Base-by-base conservation (phyloP, 2,329 filamentous ascomycete genomes). In the Aureobasidium vineae region DNA sequence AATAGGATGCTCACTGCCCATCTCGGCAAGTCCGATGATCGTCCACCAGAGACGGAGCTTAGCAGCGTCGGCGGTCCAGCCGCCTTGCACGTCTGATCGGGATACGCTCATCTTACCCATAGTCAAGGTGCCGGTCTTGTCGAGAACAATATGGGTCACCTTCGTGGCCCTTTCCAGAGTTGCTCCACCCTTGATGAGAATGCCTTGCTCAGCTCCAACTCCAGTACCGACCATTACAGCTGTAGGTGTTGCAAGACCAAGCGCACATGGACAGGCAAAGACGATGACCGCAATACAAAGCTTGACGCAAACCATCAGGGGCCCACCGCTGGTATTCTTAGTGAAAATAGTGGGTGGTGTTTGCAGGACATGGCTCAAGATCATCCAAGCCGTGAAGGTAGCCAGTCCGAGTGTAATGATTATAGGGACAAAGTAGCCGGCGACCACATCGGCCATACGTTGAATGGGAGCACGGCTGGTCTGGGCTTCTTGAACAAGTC, bases 171-270 rank as follows among this genome's bases (percentile, higher is more conserved):
- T 92, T 80, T 99, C 94, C 3, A 99, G 82, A 36, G 93, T 92
- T 47, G 91, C 93, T 66, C 95, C 95, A 65, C 95, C 94, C 79
- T 99, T 99, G 76, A 98, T 92, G n/a, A 99, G 82, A 71, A 99
- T 99, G 28, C 95, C 95, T 72, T 97, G 90, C 77, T 97, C 91
- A 2, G 95, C 95, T 60, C 95, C 95, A 38, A 97, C 88, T 67
- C 95, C 95, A n/a, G 95, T 98, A 50, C 95, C 95, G 36, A 99
- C 95, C 95, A 99, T 98, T 75, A 99, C 93, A 2, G 95, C 95
- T 0, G 95, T 99, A 2, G 95, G 95, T 1, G 95, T 98, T 28
- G 92, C 93, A 21, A 99, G 84, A 66, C 95, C 95, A n/a, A 99
- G 86, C 1, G 95, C 95, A 75, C 95, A 99, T 21, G 95, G 95